A percentile compares a stretch with the other conserved stretches of the same genome.
phyloP scores from a whole-genome alignment of 169 alveolate genomes.

The Amoebophrya sp. region DNA sequence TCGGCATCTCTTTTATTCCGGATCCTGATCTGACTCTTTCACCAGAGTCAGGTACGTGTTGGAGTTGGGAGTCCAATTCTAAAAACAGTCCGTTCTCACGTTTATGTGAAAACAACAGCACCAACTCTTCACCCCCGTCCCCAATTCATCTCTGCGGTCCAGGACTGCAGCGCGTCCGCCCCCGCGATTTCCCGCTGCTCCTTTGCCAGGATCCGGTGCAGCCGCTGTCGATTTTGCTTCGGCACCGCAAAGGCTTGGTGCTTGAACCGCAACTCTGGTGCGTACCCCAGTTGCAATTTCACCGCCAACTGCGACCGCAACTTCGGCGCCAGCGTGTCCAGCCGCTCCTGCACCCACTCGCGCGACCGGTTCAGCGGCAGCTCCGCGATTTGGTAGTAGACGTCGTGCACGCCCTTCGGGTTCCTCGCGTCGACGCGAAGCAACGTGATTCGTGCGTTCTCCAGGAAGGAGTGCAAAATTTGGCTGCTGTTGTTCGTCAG shows the following conservation, averaged over 20 bases:
- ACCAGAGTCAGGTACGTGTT: too few species aligned
- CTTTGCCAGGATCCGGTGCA: too few species aligned
- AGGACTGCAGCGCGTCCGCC: too few species aligned
- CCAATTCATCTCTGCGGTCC: too few species aligned
- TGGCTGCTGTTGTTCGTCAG: slow-evolving; percentile 21
- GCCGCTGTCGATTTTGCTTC: too few species aligned
- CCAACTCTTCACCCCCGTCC: too few species aligned
- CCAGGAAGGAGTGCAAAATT: not conserved
- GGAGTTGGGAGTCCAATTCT: too few species aligned
- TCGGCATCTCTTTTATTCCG: too few species aligned
- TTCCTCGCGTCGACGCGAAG: not conserved
- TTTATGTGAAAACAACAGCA: too few species aligned
- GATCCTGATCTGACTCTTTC: too few species aligned
- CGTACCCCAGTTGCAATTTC: not conserved
- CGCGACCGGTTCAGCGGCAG: not conserved
- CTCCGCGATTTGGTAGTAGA: not conserved
- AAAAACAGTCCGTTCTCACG: too few species aligned
- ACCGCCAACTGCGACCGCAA: slow-evolving; percentile 2
- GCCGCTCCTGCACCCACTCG: not conserved
- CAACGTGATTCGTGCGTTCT: not conserved
- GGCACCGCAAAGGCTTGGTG: not conserved
- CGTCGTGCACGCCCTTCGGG: slow-evolving; percentile 22
- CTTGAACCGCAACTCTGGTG: not conserved
- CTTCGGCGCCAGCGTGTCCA: not conserved
- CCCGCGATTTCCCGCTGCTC: too few species aligned